A percentile compares a stretch with the other conserved stretches of the same genome.
Evolutionary conservation across 2,329 filamentous ascomycete species (phyloP).

Genomic region (Cladosporium sp.): DNA sequence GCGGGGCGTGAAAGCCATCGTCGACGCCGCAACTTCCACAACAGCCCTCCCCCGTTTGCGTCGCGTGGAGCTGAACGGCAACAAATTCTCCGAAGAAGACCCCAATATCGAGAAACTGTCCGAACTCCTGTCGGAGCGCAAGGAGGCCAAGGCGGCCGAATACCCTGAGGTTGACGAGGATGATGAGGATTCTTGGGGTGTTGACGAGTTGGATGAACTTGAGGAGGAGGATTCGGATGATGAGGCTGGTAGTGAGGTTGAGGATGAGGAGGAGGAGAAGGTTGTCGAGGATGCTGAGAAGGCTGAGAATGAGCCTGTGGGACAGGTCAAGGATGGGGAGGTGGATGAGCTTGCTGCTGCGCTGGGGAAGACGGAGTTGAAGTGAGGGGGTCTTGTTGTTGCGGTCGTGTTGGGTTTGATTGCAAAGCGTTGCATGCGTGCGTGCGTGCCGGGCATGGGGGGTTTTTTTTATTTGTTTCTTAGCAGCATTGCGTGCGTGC

Average conservation of each 20-base stretch:
- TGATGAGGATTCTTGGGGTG: conserved; percentile 74
- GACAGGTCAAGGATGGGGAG: conserved; percentile 65
- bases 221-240: conserved; percentile 66
- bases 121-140: conserved; percentile 47
- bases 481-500: too few species aligned
- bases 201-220: conserved; percentile 82
- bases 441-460: too few species aligned
- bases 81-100: conserved; percentile 88
- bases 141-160: conserved; percentile 51
- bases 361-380: conserved; percentile 62
- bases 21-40: conserved; percentile 57
- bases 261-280: conserved; percentile 47
- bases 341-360: conserved; percentile 76
- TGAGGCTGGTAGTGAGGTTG: conserved; percentile 60
- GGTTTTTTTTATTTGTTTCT: too few species aligned
- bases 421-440: too few species aligned
- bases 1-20: conserved; percentile 66
- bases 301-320: conserved; percentile 69
- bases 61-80: conserved; percentile 91
- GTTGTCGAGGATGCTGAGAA: conserved; percentile 64
- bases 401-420: too few species aligned
- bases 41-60: conserved; percentile 66
- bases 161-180: conserved; percentile 55
- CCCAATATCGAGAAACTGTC: conserved; percentile 63
- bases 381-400: too few species aligned